Percentiles rank a stretch among this genome's conserved stretches.
phyloP scores from a whole-genome alignment of 2,329 filamentous ascomycete species.

The Neocatenulostroma microsporum region DNA sequence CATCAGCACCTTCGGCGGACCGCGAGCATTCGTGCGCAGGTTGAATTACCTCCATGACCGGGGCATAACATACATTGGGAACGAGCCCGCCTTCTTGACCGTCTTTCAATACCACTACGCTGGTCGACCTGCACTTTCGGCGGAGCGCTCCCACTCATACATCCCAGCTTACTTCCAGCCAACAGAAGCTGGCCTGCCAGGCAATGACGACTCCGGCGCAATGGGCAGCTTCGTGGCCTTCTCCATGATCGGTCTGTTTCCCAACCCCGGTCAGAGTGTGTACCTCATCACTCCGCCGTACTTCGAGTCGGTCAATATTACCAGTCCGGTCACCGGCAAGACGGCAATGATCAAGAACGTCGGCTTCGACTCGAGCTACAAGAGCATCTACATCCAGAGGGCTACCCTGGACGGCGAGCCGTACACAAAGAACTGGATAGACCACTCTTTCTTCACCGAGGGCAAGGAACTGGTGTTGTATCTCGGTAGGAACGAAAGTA shows the following conservation, averaged over 20 bases:
- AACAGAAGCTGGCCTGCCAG: slow-evolving; percentile 52
- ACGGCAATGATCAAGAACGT: slow-evolving; percentile 40
- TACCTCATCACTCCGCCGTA: slow-evolving; percentile 46
- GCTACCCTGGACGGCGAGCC: slow-evolving; percentile 55
- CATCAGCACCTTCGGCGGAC: slow-evolving; percentile 50
- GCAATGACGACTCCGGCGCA: slow-evolving; percentile 63
- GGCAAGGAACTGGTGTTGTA: slow-evolving; percentile 58
- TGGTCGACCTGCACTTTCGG: slow-evolving; percentile 54
- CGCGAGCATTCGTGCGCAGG: slow-evolving; percentile 47
- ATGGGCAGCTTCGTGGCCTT: slow-evolving; percentile 66
- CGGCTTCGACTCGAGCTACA: slow-evolving; percentile 36
- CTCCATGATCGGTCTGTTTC: slow-evolving; percentile 62
- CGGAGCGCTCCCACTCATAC: slow-evolving; percentile 50
- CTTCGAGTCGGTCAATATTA: slow-evolving; percentile 53
- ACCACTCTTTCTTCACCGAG: slow-evolving; percentile 57
- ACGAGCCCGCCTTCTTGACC: slow-evolving; percentile 48
- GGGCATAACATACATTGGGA: slow-evolving; percentile 50
- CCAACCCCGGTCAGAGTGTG: slow-evolving; percentile 58
- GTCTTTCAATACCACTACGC: slow-evolving; percentile 61
- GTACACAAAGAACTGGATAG: slow-evolving; percentile 59
- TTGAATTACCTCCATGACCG: slow-evolving; percentile 56
- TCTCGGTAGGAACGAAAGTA: slow-evolving; percentile 36
- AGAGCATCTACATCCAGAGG: slow-evolving; percentile 54
- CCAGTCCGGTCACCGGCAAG: slow-evolving; percentile 47
- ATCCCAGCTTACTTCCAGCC: slow-evolving; percentile 54